Base-by-base conservation (phyloP, 768 basidiomycete species). In the Tephrocybe sp. region DNA sequence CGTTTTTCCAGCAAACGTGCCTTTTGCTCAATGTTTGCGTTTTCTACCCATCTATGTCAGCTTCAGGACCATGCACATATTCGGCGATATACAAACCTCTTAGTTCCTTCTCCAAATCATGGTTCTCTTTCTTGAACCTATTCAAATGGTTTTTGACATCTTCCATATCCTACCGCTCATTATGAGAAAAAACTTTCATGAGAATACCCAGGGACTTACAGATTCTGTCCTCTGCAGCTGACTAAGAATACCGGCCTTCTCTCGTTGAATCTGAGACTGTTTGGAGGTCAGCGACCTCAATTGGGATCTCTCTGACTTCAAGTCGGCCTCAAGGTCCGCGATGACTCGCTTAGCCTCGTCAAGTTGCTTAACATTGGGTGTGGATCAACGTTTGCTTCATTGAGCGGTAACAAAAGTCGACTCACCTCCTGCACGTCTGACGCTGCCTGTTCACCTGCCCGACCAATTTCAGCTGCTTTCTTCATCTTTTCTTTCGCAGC, bases 141-240 rank as follows among this genome's bases (percentile, higher is more conserved):
- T 84, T 79, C 6, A 91, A 64, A 27, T 92, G 83, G 11, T 75
- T 65, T 55, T 81, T 84, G 36, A 92, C 79, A 43, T 85, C 86
- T 21, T 86, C 80, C 79, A 92, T 89, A 59, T 90, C 88, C 88
- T 91, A 56, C 19, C 23, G 43, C 5, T n/a, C 16, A 22, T 4
- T 11, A 36, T 52, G 59, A 38, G 53, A 44, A 36, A 42, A 45
- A 18, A 23, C 19, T n/a, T 47, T 22, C 9, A 7, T 30, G 19
- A 27, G n/a, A 21, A 38, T 37, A 47, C 31, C 15, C 23, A 37
- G n/a, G 6, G 2, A 61, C 79, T 61, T 60, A 87, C 88, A 34
- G 79, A 76, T 71, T 91, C 86, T 11, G 85, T 86, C 22, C 87
- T 76, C 53, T 80, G 77, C 57, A 92, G 63, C 53, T 91, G 80